Conservation (phyloP, 495 filamentous ascomycete species). For the Trypethelium eluteriae region DNA sequence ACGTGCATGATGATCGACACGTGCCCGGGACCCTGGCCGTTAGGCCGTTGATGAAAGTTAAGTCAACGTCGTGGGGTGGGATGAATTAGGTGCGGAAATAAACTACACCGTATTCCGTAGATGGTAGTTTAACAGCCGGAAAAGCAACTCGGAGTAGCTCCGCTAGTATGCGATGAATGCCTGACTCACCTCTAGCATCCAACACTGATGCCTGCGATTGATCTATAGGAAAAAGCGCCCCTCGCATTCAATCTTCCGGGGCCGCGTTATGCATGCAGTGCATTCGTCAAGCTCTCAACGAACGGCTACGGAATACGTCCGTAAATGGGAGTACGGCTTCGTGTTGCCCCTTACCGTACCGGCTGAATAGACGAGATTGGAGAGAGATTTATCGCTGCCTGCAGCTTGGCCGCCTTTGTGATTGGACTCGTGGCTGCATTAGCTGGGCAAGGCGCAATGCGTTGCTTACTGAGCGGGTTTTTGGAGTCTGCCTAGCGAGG, state of each 20-base stretch:
- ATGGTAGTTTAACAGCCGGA: too few relatives aligned
- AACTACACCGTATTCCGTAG: too few relatives aligned
- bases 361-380: not conserved
- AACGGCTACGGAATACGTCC: not conserved
- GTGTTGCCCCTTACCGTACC: constrained; percentile 1
- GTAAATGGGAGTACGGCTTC: not conserved
- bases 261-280: not conserved
- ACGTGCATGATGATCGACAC: not conserved
- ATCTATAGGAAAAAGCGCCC: not conserved
- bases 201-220: constrained; percentile 9
- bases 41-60: too few relatives aligned
- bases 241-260: not conserved
- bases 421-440: not conserved
- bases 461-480: not conserved
- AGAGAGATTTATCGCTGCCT: not conserved
- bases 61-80: too few relatives aligned
- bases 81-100: too few relatives aligned
- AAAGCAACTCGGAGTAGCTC: not conserved
- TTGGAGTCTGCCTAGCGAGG: constrained; percentile 11
- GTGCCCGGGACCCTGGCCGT: not conserved
- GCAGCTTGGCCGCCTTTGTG: not conserved
- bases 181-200: not conserved
- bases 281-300: not conserved
- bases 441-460: not conserved
- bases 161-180: not conserved